Conservation (phyloP, 2,329 filamentous ascomycete genomes). For the Cryphonectria nitschkei region DNA sequence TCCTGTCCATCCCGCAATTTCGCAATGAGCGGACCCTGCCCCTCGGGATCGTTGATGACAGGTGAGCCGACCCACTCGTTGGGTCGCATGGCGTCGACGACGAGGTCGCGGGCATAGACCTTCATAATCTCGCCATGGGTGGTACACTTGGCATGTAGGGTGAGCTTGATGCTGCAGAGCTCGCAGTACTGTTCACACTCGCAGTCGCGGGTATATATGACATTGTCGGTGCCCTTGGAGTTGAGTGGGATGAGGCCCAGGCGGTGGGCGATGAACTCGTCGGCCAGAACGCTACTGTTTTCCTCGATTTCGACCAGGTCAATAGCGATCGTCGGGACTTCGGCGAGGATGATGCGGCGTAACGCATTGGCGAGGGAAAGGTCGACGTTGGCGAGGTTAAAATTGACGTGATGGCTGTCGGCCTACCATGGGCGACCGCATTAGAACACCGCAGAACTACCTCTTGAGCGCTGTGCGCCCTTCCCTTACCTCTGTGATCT, state of each 20-base stretch:
- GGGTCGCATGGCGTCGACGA: conserved; percentile 69
- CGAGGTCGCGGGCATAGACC: conserved; percentile 88
- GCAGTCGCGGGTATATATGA: conserved; percentile 91
- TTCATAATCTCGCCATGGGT: conserved; percentile 82
- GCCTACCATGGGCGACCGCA: conserved; percentile 55
- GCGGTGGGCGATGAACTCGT: conserved; percentile 94
- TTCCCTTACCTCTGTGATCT: conserved; percentile 60
- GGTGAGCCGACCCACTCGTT: conserved; percentile 79
- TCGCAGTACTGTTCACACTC: conserved; percentile 96
- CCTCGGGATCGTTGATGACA: conserved; percentile 81
- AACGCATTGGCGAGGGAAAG: conserved; percentile 91
- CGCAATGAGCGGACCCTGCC: conserved; percentile 81
- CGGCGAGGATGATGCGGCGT: conserved; percentile 86
- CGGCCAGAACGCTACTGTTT: conserved; percentile 94
- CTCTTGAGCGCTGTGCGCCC: conserved; percentile 21
- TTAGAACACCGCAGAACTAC: conserved; percentile 30
- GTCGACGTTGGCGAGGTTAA: conserved; percentile 87
- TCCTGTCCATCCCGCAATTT: conserved; percentile 91
- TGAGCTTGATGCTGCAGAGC: conserved; percentile 83
- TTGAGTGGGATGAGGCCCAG: conserved; percentile 88
- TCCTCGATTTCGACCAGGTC: conserved; percentile 90
- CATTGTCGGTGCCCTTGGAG: conserved; percentile 78
- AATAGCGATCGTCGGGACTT: conserved; percentile 93
- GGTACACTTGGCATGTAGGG: conserved; percentile 83
- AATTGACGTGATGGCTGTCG: conserved; percentile 81